These are phyloP conservation scores for Colletotrichum sp. DNA, from an alignment of 2,329 filamentous ascomycete genomes.

Conservation along the genomic window DNA sequence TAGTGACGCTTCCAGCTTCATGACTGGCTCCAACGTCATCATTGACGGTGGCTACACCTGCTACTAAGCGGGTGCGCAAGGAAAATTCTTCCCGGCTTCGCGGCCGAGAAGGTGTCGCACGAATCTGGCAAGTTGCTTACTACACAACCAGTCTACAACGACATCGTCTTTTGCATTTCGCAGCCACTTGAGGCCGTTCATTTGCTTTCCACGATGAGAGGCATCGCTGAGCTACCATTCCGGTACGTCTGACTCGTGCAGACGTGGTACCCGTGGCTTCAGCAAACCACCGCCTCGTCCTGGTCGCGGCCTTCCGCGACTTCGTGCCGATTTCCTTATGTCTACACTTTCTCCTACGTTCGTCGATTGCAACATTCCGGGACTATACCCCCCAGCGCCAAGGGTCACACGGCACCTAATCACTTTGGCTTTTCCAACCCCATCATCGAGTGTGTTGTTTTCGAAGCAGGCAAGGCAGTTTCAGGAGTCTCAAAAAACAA, in stretches of 20 bases:
- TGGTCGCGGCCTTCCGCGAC: slow-evolving; percentile 13
- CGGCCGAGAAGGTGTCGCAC: background rate
- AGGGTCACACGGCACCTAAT: slow-evolving; percentile 3
- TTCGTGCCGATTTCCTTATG: slow-evolving; percentile 22
- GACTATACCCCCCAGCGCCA: slow-evolving; percentile 16
- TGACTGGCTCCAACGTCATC: slow-evolving; percentile 77
- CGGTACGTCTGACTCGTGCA: slow-evolving; percentile 5
- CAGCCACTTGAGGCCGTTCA: background rate
- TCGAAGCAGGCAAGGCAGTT: slow-evolving; percentile 14
- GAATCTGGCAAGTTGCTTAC: background rate
- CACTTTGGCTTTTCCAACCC: background rate
- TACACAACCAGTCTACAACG: background rate
- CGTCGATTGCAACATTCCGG: background rate
- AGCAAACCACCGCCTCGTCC: background rate
- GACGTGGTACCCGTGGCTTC: slow-evolving; percentile 6
- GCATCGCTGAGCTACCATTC: background rate
- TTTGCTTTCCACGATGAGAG: background rate
- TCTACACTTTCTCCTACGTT: background rate
- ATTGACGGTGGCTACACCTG: slow-evolving; percentile 75
- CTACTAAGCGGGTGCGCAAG: slow-evolving; percentile 45
- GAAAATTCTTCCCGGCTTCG: background rate
- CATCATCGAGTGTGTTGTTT: background rate
- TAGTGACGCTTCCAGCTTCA: slow-evolving; percentile 74
- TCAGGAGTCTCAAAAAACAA: slow-evolving; percentile 13
- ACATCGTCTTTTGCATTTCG: background rate